These are phyloP conservation scores for Aphanomyces astaci DNA, from an alignment of 352 stramenopile genomes.

Conservation along the genomic window DNA sequence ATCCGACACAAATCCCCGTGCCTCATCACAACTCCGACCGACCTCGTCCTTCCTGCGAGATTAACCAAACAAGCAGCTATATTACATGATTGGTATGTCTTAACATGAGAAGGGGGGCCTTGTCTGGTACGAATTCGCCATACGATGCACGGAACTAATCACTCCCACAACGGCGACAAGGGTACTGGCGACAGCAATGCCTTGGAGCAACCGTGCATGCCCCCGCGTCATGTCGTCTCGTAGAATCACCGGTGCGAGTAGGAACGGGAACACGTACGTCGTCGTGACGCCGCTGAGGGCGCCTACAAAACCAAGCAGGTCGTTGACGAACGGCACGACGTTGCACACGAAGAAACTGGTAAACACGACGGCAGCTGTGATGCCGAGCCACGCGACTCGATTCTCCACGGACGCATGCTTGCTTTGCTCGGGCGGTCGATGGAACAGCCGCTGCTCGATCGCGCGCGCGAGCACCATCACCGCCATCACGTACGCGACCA, in stretches of 20 bases:
- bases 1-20: neutral
- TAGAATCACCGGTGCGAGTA: conserved; percentile 16
- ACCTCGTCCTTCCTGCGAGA: neutral
- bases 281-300: conserved; percentile 22
- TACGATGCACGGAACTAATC: conserved; percentile 17
- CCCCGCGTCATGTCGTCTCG: neutral
- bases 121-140: conserved; percentile 18
- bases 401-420: neutral
- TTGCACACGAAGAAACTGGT: conserved; percentile 16
- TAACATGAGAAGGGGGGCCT: conserved; percentile 15
- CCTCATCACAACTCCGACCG: neutral
- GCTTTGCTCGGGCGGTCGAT: neutral
- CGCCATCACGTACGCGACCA: conserved; percentile 23
- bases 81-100: too few species aligned
- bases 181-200: neutral
- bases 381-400: conserved; percentile 1
- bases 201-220: neutral
- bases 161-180: conserved; percentile 10
- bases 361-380: conserved; percentile 4
- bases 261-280: conserved; percentile 19
- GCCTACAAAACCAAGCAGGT: conserved; percentile 20
- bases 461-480: conserved; percentile 17
- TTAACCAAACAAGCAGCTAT: neutral
- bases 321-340: conserved; percentile 20
- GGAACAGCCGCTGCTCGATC: neutral